Base-by-base conservation (phyloP, 768 basidiomycete genomes). In the Royoungia palumana region DNA sequence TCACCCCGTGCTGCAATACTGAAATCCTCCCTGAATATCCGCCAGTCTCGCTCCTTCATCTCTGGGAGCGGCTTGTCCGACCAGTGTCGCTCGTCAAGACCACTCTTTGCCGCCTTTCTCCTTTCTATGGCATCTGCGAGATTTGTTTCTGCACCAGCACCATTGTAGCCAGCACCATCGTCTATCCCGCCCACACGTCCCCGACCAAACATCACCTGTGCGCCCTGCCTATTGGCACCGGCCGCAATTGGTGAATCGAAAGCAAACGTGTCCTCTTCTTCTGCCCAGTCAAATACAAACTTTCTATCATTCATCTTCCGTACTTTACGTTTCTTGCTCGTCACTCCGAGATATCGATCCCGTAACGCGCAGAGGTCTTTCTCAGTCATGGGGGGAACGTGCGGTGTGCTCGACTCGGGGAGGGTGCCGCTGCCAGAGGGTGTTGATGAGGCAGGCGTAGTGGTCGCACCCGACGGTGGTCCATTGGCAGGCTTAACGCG, bases 281-380 rank as follows among this genome's bases (percentile, higher is more conserved):
- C 84, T 62, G 95, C 94, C 96, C 96, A 99, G 67, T 98, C 96
- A 62, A 99, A 99, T n/a, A 95, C 90, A 64, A 98, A 93, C 70
- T 95, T 95, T 69, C 92, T 84, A 68, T 94, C 93, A 63, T 89
- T 91, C 81, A 89, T 92, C 72, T 94, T 94, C 47, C 92, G 84
- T 58, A 92, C 88, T 69, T 90, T 93, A 35, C 91, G 86, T 72
- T 94, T 94, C 78, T 94, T 94, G 69, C 84, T 90, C 68, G 89
- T 87, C 17, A 91, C 88, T 5, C 96, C 96, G 27, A 99, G 84
- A 67, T 99, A 98, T 32, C 95, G 83, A 20, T 94, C 90, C 8
- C 92, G 86, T 57, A 98, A 86, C 0, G 87, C 89, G 0, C 75
- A 75, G 7, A 95, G 76, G 62, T 95, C 94, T 41, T 74, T 79